Conservation (phyloP, 164 flowering plant species). For the Chloranthus sessilifolius region DNA sequence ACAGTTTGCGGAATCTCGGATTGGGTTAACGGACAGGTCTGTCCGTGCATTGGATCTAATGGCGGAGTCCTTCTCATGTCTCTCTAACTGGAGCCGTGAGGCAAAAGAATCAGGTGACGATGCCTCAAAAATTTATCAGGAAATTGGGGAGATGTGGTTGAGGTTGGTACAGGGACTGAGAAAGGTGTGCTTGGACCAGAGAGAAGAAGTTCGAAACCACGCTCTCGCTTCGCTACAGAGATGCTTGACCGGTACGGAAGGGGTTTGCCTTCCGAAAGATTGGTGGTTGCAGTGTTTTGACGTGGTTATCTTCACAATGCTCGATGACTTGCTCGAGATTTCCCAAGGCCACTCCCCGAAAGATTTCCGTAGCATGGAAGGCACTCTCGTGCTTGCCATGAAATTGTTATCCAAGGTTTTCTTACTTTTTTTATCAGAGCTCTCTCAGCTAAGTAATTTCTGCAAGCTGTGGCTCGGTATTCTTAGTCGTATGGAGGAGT, state of each 20-base stretch:
- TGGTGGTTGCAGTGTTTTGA: constrained; percentile 39
- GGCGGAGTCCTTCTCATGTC: constrained; percentile 28
- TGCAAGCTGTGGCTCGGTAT: constrained; percentile 36
- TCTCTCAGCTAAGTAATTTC: constrained; percentile 20
- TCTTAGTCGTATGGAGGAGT: constrained; percentile 31
- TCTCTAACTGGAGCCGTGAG: constrained; percentile 25
- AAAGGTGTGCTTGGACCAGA: constrained; percentile 35
- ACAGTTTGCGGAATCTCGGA: constrained; percentile 41
- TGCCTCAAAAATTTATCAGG: constrained; percentile 20
- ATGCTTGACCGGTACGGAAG: constrained; percentile 30
- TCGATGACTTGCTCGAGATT: constrained; percentile 36
- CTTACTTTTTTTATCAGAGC: constrained; percentile 22
- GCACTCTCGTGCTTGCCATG: constrained; percentile 28
- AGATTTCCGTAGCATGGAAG: constrained; percentile 38
- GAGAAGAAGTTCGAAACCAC: constrained; percentile 38
- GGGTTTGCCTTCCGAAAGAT: constrained; percentile 15
- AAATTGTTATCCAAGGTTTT: constrained; percentile 30
- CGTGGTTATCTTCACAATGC: constrained; percentile 30
- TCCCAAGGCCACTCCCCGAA: constrained; percentile 28
- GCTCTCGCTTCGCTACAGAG: constrained; percentile 27
- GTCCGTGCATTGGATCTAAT: constrained; percentile 35
- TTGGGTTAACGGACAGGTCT: constrained; percentile 29
- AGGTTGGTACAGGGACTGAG: constrained; percentile 31
- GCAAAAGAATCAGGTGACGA: constrained; percentile 28
- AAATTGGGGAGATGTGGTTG: constrained; percentile 39